These are phyloP conservation scores for Tagetes erecta DNA, from an alignment of 129 eudicot species.

Conservation along the genomic window DNA sequence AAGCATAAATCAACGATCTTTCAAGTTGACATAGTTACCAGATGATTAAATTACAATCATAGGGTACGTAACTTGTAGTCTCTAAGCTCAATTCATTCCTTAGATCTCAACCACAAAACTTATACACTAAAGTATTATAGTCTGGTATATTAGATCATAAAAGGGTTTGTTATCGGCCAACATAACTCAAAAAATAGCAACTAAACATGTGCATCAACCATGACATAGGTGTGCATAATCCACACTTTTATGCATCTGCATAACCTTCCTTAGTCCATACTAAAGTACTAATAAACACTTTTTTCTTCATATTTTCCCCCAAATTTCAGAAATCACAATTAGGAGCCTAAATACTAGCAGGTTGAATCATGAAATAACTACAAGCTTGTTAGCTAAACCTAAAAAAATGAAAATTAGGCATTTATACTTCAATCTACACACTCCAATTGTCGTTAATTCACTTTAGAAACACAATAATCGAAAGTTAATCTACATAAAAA, in stretches of 20 bases:
- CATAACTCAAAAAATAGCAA: neutral
- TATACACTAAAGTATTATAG: neutral
- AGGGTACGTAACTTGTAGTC: neutral
- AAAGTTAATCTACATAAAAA: neutral
- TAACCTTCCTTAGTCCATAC: neutral
- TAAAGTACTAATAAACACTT: neutral
- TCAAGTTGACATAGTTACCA: neutral
- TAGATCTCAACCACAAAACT: neutral
- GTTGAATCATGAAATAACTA: neutral
- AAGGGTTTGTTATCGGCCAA: neutral
- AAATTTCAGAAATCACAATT: neutral
- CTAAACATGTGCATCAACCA: conserved; percentile 7
- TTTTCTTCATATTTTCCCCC: neutral
- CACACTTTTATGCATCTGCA: neutral
- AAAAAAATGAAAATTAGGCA: neutral
- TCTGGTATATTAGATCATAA: neutral
- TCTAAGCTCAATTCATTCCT: neutral
- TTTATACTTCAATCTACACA: neutral
- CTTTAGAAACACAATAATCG: neutral
- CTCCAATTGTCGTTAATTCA: neutral
- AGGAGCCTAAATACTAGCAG: neutral
- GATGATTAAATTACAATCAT: neutral
- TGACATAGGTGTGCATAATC: neutral
- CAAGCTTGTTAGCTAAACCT: neutral
- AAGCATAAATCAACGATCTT: conserved; percentile 1